Evolutionary conservation across 331 rosid genomes (phyloP).

Genomic region (Acacia concinna): DNA sequence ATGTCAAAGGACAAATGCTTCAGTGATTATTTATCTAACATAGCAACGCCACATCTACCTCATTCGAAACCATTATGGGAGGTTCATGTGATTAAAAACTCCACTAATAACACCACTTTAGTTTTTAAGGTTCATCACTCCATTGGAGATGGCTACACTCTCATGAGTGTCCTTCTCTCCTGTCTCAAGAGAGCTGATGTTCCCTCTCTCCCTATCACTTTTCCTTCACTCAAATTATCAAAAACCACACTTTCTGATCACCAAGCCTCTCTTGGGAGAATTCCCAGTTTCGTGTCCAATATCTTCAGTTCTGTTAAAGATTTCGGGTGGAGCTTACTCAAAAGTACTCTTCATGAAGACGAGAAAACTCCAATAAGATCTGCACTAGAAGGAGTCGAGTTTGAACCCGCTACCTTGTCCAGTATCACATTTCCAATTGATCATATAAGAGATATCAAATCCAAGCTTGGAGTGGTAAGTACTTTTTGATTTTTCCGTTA

Average conservation of each 20-base stretch:
- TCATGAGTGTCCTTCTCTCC: conserved; percentile 42
- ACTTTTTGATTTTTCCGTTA: neutral
- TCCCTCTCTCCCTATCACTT: conserved; percentile 33
- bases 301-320: neutral
- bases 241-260: neutral
- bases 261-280: neutral
- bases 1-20: conserved; percentile 5
- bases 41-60: neutral
- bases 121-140: conserved; percentile 45
- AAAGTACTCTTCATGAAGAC: conserved; percentile 29
- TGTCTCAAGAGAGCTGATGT: conserved; percentile 30
- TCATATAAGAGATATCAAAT: conserved; percentile 30
- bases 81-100: conserved; percentile 41
- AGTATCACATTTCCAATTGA: conserved; percentile 19
- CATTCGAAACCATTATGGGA: conserved; percentile 46
- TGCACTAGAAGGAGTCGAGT: conserved; percentile 1
- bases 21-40: conserved; percentile 32
- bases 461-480: conserved; percentile 41
- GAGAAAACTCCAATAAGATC: conserved; percentile 39
- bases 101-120: neutral
- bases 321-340: conserved; percentile 25
- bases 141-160: conserved; percentile 49
- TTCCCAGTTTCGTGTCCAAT: neutral
- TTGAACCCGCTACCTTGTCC: conserved; percentile 5
- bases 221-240: conserved; percentile 27